A percentile compares a stretch with the other conserved stretches of the same genome.
These are phyloP conservation scores for Paraphoma chrysanthemicola DNA, from an alignment of 2,329 filamentous ascomycete species.

Conservation along the genomic window DNA sequence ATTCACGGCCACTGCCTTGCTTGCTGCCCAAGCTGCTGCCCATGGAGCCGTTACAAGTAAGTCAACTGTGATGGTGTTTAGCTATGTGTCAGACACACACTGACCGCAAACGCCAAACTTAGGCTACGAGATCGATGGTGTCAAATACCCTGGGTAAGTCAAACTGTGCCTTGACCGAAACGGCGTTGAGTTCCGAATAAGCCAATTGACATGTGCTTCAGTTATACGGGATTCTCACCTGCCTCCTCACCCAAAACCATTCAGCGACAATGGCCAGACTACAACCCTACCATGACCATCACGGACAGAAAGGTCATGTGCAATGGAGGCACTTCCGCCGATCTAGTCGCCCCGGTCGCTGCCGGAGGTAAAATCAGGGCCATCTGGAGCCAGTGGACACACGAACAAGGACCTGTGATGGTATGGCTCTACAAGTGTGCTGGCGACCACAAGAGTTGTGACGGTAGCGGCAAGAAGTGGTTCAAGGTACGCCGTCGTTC, in stretches of 20 bases:
- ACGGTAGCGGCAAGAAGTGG: slow-evolving; percentile 62
- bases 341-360: slow-evolving; percentile 54
- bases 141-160: slow-evolving; percentile 38
- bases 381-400: slow-evolving; percentile 65
- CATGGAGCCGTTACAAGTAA: slow-evolving; percentile 43
- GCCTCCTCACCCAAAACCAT: slow-evolving; percentile 59
- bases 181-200: too few relatives aligned
- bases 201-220: slow-evolving; percentile 45
- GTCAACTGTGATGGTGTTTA: too few relatives aligned
- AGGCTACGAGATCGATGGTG: slow-evolving; percentile 43
- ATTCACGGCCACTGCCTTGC: slow-evolving; percentile 40
- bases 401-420: slow-evolving; percentile 65
- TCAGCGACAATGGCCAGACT: slow-evolving; percentile 65
- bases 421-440: slow-evolving; percentile 62
- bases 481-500: slow-evolving; percentile 55
- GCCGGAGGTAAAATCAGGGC: slow-evolving; percentile 61
- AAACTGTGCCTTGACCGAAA: background rate
- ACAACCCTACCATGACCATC: slow-evolving; percentile 61
- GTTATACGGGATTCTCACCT: slow-evolving; percentile 62
- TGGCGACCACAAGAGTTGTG: slow-evolving; percentile 56
- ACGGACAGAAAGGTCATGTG: slow-evolving; percentile 61
- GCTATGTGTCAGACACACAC: too few relatives aligned
- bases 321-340: slow-evolving; percentile 56
- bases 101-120: too few relatives aligned
- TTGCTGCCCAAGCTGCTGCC: slow-evolving; percentile 39